Conservation (phyloP, 176 grass and related monocot genomes). For the Eragrostis curvula region DNA sequence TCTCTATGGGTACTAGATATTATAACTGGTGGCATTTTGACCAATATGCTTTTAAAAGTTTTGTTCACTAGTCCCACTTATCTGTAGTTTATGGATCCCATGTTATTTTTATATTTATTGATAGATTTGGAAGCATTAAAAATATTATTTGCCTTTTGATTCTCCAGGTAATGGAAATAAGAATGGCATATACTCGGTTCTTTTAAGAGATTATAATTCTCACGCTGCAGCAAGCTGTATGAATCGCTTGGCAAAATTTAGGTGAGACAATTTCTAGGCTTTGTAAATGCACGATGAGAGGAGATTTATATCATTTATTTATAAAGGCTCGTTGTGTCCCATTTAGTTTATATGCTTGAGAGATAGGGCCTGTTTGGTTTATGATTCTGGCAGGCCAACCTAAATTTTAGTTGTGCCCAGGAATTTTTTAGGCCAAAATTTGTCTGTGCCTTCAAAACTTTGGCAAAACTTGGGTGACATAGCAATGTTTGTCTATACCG, state of each 20-base stretch:
- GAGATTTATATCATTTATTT: not conserved
- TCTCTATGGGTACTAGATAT: not conserved
- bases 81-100: not conserved
- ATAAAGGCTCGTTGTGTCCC: not conserved
- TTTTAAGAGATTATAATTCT: constrained; percentile 98
- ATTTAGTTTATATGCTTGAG: not conserved
- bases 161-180: constrained; percentile 94
- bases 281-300: constrained; percentile 6
- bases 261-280: constrained; percentile 51
- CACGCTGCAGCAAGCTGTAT: constrained; percentile 99
- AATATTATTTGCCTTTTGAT: constrained; percentile 28
- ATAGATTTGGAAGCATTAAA: constrained; percentile 40
- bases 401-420: not conserved
- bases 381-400: not conserved
- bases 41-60: constrained; percentile 8
- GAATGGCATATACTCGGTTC: constrained; percentile 84
- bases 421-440: no score
- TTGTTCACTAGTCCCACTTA: constrained; percentile 13
- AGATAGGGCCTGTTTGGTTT: not conserved
- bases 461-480: not conserved
- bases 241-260: constrained; percentile 97
- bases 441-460: no score
- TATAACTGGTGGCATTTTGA: constrained; percentile 9
- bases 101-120: constrained; percentile 22
- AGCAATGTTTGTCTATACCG: not conserved